Percentiles rank a stretch among this genome's conserved stretches.
These are phyloP conservation scores for Herpetospermum pedunculosum DNA, from an alignment of 306 rosid species.

Conservation along the genomic window DNA sequence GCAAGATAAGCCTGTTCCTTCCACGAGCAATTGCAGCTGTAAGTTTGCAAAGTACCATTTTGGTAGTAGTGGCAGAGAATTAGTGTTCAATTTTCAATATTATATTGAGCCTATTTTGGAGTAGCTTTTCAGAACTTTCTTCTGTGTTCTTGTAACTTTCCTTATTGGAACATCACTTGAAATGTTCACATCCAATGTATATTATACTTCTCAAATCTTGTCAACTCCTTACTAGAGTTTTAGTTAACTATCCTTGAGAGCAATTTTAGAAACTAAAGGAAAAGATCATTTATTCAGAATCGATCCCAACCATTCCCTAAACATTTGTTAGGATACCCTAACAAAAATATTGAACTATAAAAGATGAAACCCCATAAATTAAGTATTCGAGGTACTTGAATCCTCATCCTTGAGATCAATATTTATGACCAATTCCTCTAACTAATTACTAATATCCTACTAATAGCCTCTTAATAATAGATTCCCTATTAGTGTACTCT, in stretches of 20 bases:
- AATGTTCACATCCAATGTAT: background rate
- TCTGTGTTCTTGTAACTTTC: background rate
- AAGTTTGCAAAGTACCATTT: constrained; percentile 7
- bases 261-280: background rate
- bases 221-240: background rate
- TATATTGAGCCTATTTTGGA: background rate
- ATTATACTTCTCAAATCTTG: background rate
- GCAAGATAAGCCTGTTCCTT: constrained; percentile 6
- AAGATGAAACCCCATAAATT: no score
- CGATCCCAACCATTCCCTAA: background rate
- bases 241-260: background rate
- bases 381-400: no score
- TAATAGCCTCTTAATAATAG: no score
- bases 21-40: constrained; percentile 8
- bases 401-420: no score
- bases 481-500: no score
- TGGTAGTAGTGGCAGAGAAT: constrained; percentile 6
- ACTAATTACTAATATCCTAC: no score
- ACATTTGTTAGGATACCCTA: no score
- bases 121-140: background rate
- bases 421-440: no score
- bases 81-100: background rate
- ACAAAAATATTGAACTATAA: no score
- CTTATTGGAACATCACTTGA: background rate
- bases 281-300: background rate